Evolutionary conservation across 2,329 filamentous ascomycete genomes (phyloP).

Genomic region (Periconia digitata): DNA sequence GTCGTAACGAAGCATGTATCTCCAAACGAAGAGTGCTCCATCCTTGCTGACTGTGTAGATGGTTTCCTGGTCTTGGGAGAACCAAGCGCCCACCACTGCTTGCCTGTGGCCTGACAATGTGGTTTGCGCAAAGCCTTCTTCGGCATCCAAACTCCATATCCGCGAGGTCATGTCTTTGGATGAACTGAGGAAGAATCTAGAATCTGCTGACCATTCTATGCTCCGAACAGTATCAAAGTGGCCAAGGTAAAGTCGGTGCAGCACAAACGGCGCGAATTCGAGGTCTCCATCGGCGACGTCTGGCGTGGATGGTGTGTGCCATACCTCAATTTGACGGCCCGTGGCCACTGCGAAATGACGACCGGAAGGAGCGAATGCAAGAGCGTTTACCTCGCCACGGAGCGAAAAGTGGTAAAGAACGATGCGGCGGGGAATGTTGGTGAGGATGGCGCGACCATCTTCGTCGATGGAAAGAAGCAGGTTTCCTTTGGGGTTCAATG

Average conservation of each 20-base stretch:
- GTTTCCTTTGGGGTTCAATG: constrained; percentile 86
- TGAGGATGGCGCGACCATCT: constrained; percentile 89
- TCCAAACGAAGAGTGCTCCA: constrained; percentile 94
- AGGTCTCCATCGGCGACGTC: constrained; percentile 80
- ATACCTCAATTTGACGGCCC: constrained; percentile 87
- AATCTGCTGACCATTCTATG: constrained; percentile 95
- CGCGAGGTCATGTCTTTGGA: constrained; percentile 90
- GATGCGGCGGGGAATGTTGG: constrained; percentile 83
- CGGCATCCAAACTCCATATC: constrained; percentile 89
- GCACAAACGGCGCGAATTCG: constrained; percentile 92
- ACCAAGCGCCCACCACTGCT: constrained; percentile 91
- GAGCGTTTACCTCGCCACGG: constrained; percentile 75
- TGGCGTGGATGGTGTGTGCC: constrained; percentile 91
- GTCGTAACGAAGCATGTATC: constrained; percentile 68
- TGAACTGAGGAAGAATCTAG: constrained; percentile 88
- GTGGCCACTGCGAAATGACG: constrained; percentile 87
- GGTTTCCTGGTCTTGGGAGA: constrained; percentile 88
- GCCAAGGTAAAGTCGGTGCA: constrained; percentile 80
- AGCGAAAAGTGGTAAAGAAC: constrained; percentile 96
- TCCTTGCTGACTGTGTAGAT: constrained; percentile 98
- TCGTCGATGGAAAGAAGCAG: constrained; percentile 91
- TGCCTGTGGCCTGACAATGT: constrained; percentile 90
- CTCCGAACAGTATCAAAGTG: constrained; percentile 86
- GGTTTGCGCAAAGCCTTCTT: constrained; percentile 87
- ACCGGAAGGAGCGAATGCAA: constrained; percentile 89